Base-by-base conservation (phyloP, 2,329 filamentous ascomycete genomes). In the Hysterium pulicare region DNA sequence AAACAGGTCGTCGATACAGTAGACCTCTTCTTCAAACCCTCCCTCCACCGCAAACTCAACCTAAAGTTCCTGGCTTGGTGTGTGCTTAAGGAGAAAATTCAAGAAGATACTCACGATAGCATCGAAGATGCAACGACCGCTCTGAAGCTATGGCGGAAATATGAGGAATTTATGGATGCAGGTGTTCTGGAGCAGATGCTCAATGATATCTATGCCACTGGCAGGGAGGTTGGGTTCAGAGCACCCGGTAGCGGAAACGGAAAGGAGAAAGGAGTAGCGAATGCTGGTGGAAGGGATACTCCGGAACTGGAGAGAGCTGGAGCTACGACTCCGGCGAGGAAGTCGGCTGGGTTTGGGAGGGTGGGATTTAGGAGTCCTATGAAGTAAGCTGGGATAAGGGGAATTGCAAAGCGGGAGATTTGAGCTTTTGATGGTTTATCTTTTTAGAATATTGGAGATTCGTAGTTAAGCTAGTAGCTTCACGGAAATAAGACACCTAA, bases 91-190 rank as follows among this genome's bases (percentile, higher is more conserved):
- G 89, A 97, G 67, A 89, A 91, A 58, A 96, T 98, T 47, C 94
- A 98, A 68, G 78, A 88, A 58, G 86, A 89, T 52, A 89, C 84
- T 5, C 94, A 98, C 68, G 93, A 98, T 68, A 91, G 86, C 9
- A 94, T 98, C 53, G 93, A 97, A 67, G 93, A 98, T 64, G 90
- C 93, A 1, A 79, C 86, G 20, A 96, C 91, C 31, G 93, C 94
- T 0, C 75, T 97, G 31, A 87, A 89, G 62, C 74, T 98, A 7
- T 98, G 81, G 78, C 79, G 86, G 33, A 96, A 95, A 65, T 96
- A 90, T 66, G 77, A 88, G 49, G 90, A 97, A 69, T 97, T 87
- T 58, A 75, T 85, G 40, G 89, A 94, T 53, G 89, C 88, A 0
- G 91, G 90, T 0, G 82, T 95, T 4, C 71, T 95, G 39, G 84